A percentile compares a stretch with the other conserved stretches of the same genome.
phyloP scores from a whole-genome alignment of 805 yeast species.

The Phaffomyces antillensis region DNA sequence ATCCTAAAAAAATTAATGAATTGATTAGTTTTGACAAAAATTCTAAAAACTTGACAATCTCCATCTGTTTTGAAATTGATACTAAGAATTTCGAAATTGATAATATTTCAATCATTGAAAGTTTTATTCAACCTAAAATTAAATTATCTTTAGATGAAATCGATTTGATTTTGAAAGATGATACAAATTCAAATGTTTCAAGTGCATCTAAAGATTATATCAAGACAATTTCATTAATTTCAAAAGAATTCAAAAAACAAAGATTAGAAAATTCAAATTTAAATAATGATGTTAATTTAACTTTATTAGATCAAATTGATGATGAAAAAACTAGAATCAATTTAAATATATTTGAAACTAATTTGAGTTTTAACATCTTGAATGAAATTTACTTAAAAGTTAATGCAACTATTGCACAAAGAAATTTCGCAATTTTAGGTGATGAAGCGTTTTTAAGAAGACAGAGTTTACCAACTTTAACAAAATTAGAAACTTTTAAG shows the following conservation, averaged over 20 bases:
- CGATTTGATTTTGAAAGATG: conserved; percentile 39
- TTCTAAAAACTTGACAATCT: conserved; percentile 56
- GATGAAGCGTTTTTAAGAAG: conserved; percentile 79
- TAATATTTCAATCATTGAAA: conserved; percentile 70
- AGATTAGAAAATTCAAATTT: conserved; percentile 46
- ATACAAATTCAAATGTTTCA: conserved; percentile 21
- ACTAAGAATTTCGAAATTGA: conserved; percentile 63
- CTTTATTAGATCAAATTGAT: conserved; percentile 73
- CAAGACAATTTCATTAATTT: conserved; percentile 54
- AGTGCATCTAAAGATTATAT: conserved; percentile 61
- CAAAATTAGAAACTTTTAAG: conserved; percentile 72
- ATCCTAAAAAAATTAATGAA: conserved; percentile 60
- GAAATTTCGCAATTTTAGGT: conserved; percentile 67
- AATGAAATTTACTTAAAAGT: conserved; percentile 76
- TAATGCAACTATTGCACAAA: conserved; percentile 80
- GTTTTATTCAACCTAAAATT: conserved; percentile 58
- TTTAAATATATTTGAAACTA: conserved; percentile 63
- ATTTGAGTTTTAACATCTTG: conserved; percentile 48
- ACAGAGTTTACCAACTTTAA: conserved; percentile 76
- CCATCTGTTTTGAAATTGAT: conserved; percentile 77
- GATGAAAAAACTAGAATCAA: conserved; percentile 73
- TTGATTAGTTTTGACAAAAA: conserved; percentile 54
- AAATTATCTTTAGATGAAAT: conserved; percentile 47
- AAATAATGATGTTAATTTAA: conserved; percentile 42
- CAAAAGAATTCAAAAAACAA: conserved; percentile 64